Evolutionary conservation across 768 basidiomycete genomes (phyloP).

Genomic region (Pleurotus citrinopileatus): DNA sequence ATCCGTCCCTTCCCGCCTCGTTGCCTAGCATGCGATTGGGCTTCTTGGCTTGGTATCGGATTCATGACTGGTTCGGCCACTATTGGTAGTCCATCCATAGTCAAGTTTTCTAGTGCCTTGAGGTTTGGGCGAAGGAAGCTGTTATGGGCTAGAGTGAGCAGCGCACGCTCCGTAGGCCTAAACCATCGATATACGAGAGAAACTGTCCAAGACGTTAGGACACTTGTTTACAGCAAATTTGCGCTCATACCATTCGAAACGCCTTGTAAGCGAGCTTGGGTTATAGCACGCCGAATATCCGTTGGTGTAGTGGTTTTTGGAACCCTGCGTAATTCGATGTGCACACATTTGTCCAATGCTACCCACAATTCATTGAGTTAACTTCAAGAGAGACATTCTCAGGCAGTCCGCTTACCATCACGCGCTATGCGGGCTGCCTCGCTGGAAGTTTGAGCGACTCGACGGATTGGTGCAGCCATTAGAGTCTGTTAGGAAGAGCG

Average conservation of each 20-base stretch:
- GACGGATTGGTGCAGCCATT: constrained; percentile 5
- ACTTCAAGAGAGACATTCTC: neutral
- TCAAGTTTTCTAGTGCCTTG: constrained; percentile 36
- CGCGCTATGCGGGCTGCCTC: neutral
- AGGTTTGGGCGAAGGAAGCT: constrained; percentile 41
- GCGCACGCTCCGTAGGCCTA: constrained; percentile 54
- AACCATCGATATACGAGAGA: constrained; percentile 60
- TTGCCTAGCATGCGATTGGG: constrained; percentile 12
- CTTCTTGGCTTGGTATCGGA: constrained; percentile 12
- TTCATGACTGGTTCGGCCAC: constrained; percentile 26
- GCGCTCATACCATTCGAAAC: constrained; percentile 41
- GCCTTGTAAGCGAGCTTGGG: constrained; percentile 39
- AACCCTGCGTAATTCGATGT: constrained; percentile 48
- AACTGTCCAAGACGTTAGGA: constrained; percentile 34
- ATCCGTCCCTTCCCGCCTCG: constrained; percentile 29
- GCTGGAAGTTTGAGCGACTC: constrained; percentile 1
- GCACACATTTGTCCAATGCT: constrained; percentile 26
- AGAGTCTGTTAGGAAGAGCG: neutral
- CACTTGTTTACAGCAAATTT: too few relatives aligned
- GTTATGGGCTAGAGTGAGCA: constrained; percentile 50
- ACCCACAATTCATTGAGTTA: neutral
- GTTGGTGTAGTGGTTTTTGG: constrained; percentile 50
- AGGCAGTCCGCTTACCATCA: neutral
- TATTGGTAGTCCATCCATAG: constrained; percentile 44
- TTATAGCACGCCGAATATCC: constrained; percentile 49